A percentile compares a stretch with the other conserved stretches of the same genome.
Evolutionary conservation across 495 filamentous ascomycete genomes (phyloP).

Genomic region (Penicillium chermesinum): DNA sequence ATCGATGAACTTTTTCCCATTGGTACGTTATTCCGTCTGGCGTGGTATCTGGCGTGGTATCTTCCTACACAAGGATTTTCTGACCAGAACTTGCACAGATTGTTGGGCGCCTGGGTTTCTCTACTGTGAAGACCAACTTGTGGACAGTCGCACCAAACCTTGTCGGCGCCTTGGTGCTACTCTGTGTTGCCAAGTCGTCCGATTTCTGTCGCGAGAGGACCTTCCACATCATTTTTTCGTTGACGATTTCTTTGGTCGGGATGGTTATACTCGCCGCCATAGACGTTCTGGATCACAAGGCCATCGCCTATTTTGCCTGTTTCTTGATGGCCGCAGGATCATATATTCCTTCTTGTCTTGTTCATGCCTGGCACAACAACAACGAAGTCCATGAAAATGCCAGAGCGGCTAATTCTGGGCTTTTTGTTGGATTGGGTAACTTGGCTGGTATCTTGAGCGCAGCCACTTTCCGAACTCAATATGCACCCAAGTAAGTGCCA

Average conservation of each 20-base stretch:
- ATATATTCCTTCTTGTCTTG: slow-evolving; percentile 36
- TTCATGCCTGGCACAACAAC: slow-evolving; percentile 62
- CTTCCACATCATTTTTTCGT: slow-evolving; percentile 61
- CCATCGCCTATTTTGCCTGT: slow-evolving; percentile 65
- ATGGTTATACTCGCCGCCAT: slow-evolving; percentile 64
- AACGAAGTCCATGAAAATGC: slow-evolving; percentile 65
- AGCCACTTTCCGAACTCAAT: slow-evolving; percentile 62
- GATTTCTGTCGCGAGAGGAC: slow-evolving; percentile 58
- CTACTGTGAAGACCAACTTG: slow-evolving; percentile 60
- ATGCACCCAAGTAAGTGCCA: slow-evolving; percentile 54
- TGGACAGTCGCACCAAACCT: slow-evolving; percentile 67
- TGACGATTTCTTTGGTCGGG: slow-evolving; percentile 61
- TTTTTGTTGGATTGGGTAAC: slow-evolving; percentile 60
- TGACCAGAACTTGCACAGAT: slow-evolving; percentile 29
- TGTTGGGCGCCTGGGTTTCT: slow-evolving; percentile 53
- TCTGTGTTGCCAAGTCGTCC: slow-evolving; percentile 58
- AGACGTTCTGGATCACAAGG: slow-evolving; percentile 49
- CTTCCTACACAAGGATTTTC: background rate
- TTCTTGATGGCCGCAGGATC: slow-evolving; percentile 68
- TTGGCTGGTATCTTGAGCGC: slow-evolving; percentile 65
- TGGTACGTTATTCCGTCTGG: slow-evolving; percentile 20
- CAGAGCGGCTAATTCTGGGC: slow-evolving; percentile 35
- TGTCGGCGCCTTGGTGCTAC: slow-evolving; percentile 57
- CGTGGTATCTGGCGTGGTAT: no score
- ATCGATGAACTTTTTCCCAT: slow-evolving; percentile 32